These are phyloP conservation scores for Lindgomyces ingoldianus DNA, from an alignment of 495 filamentous ascomycete species.

Conservation along the genomic window DNA sequence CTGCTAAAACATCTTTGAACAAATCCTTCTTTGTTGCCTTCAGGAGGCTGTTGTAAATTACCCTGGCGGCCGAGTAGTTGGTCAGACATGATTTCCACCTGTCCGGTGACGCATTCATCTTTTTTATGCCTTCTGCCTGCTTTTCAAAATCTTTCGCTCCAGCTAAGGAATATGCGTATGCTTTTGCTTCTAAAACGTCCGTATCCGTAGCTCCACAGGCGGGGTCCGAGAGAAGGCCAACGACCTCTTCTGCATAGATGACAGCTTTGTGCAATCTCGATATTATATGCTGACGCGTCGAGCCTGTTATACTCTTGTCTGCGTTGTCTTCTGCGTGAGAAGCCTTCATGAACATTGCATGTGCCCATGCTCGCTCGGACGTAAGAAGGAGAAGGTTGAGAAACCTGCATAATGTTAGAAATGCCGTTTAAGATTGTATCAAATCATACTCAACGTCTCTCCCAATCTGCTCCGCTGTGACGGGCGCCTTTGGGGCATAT, in stretches of 20 bases:
- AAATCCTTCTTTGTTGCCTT: conserved; percentile 67
- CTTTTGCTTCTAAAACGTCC: conserved; percentile 82
- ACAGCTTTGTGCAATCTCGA: conserved; percentile 81
- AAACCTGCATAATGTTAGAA: conserved; percentile 57
- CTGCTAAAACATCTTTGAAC: conserved; percentile 79
- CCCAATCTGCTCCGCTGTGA: conserved; percentile 77
- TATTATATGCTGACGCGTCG: conserved; percentile 80
- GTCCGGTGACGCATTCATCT: conserved; percentile 26
- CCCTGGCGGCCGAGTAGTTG: conserved; percentile 71
- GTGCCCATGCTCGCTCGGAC: conserved; percentile 92
- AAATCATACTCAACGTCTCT: conserved; percentile 67
- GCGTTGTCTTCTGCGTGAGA: conserved; percentile 71
- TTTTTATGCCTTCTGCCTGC: conserved; percentile 48
- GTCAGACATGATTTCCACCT: conserved; percentile 78
- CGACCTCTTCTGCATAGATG: conserved; percentile 67
- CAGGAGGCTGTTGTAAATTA: conserved; percentile 79
- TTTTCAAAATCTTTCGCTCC: conserved; percentile 83
- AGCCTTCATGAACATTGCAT: conserved; percentile 93
- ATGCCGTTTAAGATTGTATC: too few relatives aligned
- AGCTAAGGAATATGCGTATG: conserved; percentile 72
- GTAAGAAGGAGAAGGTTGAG: conserved; percentile 77
- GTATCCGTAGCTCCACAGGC: conserved; percentile 63
- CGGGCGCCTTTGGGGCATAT: conserved; percentile 68
- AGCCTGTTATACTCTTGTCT: conserved; percentile 72
- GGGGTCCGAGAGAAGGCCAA: conserved; percentile 61